phyloP scores from a whole-genome alignment of 208 protist genomes.

The Porcisia deanei region DNA sequence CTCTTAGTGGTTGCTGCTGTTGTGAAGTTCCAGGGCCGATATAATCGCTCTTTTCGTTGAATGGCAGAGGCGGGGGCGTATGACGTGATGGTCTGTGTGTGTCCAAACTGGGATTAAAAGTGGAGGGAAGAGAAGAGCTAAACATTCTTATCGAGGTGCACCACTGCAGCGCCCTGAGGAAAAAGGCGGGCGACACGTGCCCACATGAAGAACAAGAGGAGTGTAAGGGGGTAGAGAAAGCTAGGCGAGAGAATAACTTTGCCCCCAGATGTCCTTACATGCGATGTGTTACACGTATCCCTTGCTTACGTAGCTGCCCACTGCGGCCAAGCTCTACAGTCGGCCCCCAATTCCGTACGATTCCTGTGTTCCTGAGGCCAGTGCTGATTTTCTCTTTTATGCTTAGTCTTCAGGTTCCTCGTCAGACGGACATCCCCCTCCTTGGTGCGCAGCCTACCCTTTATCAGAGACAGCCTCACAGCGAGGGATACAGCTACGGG shows the following conservation, averaged over 20 bases:
- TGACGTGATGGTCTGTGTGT: neutral
- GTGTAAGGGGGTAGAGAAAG: too few relatives aligned
- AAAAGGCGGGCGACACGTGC: too few relatives aligned
- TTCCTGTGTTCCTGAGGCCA: neutral
- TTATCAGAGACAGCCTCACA: neutral
- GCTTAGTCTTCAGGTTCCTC: neutral
- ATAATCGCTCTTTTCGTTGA: neutral
- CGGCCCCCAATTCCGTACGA: neutral
- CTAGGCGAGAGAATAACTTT: neutral
- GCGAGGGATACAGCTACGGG: neutral
- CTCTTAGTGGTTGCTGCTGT: neutral
- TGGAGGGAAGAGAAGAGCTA: neutral
- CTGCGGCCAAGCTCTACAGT: neutral
- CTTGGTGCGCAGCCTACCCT: neutral
- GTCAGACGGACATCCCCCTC: neutral
- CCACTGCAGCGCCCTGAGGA: neutral
- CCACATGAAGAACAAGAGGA: neutral
- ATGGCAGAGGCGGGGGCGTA: neutral
- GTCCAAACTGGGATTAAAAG: too few relatives aligned
- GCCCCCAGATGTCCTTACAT: neutral
- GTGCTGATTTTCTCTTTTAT: neutral
- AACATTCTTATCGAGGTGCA: neutral
- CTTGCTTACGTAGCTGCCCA: neutral
- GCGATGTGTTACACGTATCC: neutral
- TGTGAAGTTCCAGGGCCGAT: neutral